Evolutionary conservation across 495 filamentous ascomycete species (phyloP), one percentile per base, ranked within the genome.

Genomic region (Xeromyces bisporus): DNA sequence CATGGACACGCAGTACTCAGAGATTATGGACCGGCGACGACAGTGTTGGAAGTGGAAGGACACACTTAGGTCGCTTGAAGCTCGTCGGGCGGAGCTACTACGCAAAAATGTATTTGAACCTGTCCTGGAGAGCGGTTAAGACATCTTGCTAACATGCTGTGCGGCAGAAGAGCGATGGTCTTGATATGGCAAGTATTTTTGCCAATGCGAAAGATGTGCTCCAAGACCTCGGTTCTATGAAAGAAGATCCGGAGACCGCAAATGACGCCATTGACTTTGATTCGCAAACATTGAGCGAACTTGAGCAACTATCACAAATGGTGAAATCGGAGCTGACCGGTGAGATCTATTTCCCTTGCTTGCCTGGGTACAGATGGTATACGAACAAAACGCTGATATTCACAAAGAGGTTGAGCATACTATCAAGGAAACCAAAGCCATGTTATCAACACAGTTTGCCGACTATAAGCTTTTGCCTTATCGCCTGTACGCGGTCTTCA

Each of bases 401-500:
- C n/a, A n/a, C n/a, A n/a, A n/a, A 63, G 60, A 34, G 16, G 48
- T 77, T 28, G 60, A 70, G 7, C 40, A 56, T 20, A 48, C 62
- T 10, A 62, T 76, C 28, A 53, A 59, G 28, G 46, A 61, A 21
- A 52, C 66, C 2, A 56, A 69, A 23, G 41, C 55, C 6, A 52
- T 62, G 35, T 68, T 78, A n/a, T 46, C 62, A n/a, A 58, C 42
- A 18, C 67, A 82, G 37, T 92, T 86, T 41, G 55, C 49, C 2
- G 62, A 64, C 33, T 56, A 30, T 27, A 60, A 57, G 18, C 48
- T 71, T 14, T 50, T 80, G 14, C 64, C 72, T 2, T 99, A 94
- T 50, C 71, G 67, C n/a, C 70, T 99, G 8, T 81, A 91, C 34
- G 80, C 89, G 0, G 78, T 94, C 13, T 87, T 96, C 50, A 81